phyloP scores from a whole-genome alignment of 2,329 filamentous ascomycete genomes.

The Exophiala sp. region DNA sequence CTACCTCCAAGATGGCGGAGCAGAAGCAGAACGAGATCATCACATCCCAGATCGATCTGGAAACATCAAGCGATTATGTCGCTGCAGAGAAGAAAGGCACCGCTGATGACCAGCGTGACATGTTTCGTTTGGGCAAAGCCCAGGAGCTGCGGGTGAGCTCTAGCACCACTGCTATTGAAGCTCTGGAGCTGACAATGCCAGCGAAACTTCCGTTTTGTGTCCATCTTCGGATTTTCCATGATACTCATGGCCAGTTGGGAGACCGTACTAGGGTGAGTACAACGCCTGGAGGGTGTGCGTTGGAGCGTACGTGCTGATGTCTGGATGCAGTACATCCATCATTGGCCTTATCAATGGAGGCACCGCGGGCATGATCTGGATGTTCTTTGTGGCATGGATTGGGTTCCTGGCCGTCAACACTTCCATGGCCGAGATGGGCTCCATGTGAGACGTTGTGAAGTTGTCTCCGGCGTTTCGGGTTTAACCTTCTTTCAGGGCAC shows the following conservation, averaged over 20 bases:
- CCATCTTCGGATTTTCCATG: conserved; percentile 39
- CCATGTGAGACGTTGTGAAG: conserved; percentile 35
- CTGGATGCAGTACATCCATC: conserved; percentile 13
- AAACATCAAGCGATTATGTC: conserved; percentile 21
- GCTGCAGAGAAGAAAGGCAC: conserved; percentile 30
- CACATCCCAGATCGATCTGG: conserved; percentile 22
- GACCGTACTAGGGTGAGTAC: conserved; percentile 35
- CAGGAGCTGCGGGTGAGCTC: conserved; percentile 32
- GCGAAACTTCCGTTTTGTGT: conserved; percentile 39
- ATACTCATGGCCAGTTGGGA: conserved; percentile 40
- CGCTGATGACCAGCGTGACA: conserved; percentile 32
- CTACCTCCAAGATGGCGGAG: conserved; percentile 15
- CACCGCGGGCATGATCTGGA: conserved; percentile 48
- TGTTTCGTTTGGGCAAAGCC: conserved; percentile 33
- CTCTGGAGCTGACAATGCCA: conserved; percentile 20
- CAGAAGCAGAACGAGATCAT: conserved; percentile 17
- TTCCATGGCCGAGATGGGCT: conserved; percentile 48
- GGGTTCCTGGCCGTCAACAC: conserved; percentile 40
- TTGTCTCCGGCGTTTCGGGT: no score
- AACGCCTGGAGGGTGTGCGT: not conserved
- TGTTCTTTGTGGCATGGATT: conserved; percentile 46
- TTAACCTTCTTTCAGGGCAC: no score
- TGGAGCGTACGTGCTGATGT: conserved; percentile 6
- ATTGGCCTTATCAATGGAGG: conserved; percentile 43
- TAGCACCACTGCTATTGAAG: not conserved